Percentiles rank a stretch among this genome's conserved stretches.
phyloP scores from a whole-genome alignment of 148 eudicot species.

The Dianthus caryophyllus region DNA sequence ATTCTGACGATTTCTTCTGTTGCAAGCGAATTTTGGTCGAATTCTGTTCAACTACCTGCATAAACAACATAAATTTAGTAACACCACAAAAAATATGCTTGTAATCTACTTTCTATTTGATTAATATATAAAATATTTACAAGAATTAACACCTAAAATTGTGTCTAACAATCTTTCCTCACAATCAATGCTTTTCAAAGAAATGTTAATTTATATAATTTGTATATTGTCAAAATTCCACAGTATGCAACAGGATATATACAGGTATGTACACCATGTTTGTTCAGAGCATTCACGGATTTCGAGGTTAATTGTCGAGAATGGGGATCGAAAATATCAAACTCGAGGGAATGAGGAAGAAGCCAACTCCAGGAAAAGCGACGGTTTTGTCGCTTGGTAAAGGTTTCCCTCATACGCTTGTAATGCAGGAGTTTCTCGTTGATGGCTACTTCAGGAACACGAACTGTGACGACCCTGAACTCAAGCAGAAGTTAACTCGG shows the following conservation, averaged over 20 bases:
- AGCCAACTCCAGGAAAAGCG: conserved; percentile 59
- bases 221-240: not conserved
- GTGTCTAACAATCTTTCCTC: conserved; percentile 17
- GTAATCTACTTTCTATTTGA: conserved; percentile 34
- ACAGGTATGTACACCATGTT: not conserved
- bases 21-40: not conserved
- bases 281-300: conserved; percentile 3
- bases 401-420: conserved; percentile 96
- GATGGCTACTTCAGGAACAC: conserved; percentile 95
- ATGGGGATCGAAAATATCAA: conserved; percentile 36
- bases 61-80: conserved; percentile 15
- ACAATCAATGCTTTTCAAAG: conserved; percentile 22
- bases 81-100: conserved; percentile 33
- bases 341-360: conserved; percentile 30
- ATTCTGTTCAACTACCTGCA: conserved; percentile 3
- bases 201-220: conserved; percentile 11
- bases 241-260: conserved; percentile 20
- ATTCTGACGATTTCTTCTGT: too few species aligned
- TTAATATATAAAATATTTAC: conserved; percentile 20
- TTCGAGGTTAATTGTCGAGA: conserved; percentile 6
- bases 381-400: conserved; percentile 80
- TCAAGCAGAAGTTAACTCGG: conserved; percentile 78
- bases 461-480: conserved; percentile 81
- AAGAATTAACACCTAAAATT: conserved; percentile 22
- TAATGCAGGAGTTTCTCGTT: conserved; percentile 89